Conservation (phyloP, 306 rosid species). For the Quercus rubra region DNA sequence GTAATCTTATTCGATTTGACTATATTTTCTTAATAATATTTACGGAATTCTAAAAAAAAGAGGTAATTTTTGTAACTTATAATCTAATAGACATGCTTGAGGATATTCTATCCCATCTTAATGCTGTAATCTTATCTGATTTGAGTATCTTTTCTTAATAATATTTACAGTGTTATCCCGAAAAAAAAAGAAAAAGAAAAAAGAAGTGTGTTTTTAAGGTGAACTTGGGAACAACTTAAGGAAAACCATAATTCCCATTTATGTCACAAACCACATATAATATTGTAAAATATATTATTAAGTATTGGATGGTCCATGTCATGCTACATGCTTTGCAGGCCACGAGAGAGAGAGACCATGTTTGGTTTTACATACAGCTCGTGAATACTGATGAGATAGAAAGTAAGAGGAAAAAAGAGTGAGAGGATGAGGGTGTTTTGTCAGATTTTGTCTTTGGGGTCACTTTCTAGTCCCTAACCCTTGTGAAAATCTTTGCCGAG, state of each 20-base stretch:
- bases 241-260: slow-evolving; percentile 17
- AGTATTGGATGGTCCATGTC: slow-evolving; percentile 43
- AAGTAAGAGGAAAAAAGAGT: slow-evolving; percentile 14
- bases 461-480: slow-evolving; percentile 13
- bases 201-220: too few species aligned
- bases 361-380: slow-evolving; percentile 57
- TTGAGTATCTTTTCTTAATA: too few species aligned
- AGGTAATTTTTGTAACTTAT: too few species aligned
- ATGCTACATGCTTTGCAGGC: slow-evolving; percentile 38
- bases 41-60: too few species aligned
- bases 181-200: too few species aligned
- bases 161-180: too few species aligned
- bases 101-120: too few species aligned
- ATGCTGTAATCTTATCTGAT: too few species aligned
- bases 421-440: slow-evolving; percentile 30
- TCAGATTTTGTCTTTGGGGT: slow-evolving; percentile 40
- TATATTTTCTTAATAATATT: too few species aligned
- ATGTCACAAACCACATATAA: slow-evolving; percentile 34
- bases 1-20: too few species aligned
- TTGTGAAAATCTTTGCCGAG: slow-evolving; percentile 52
- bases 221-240: too few species aligned
- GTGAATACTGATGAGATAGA: slow-evolving; percentile 56
- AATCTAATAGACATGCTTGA: too few species aligned
- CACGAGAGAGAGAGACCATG: not conserved
- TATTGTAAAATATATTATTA: not conserved